A percentile compares a stretch with the other conserved stretches of the same genome.
Conservation (phyloP, 2,329 filamentous ascomycete genomes). For the Raffaelea albimanens region DNA sequence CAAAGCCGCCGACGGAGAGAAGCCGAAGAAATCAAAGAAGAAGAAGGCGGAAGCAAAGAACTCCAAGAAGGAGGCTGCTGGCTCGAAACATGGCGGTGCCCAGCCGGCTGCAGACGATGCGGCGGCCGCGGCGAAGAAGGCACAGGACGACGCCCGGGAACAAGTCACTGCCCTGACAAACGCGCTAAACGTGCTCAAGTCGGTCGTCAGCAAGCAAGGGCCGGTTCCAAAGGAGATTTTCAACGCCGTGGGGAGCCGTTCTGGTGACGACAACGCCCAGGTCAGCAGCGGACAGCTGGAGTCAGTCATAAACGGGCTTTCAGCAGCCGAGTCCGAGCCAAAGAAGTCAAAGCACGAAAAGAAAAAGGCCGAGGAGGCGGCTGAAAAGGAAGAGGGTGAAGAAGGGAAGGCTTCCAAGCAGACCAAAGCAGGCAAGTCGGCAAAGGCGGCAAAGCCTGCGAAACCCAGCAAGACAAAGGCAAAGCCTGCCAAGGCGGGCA, state of each 20-base stretch:
- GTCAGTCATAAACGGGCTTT: no score
- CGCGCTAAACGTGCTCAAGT: slow-evolving; percentile 27
- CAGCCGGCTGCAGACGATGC: neutral
- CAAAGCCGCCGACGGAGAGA: neutral
- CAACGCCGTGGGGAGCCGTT: no score
- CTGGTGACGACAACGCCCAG: no score
- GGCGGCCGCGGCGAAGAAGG: neutral
- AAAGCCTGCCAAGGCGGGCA: neutral
- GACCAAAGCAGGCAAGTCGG: neutral
- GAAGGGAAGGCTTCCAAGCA: slow-evolving; percentile 3
- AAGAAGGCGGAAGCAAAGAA: neutral
- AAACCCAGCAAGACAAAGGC: neutral
- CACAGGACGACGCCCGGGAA: slow-evolving; percentile 1
- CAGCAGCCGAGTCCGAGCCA: no score
- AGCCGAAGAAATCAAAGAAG: neutral
- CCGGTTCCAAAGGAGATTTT: neutral
- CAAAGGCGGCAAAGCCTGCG: neutral
- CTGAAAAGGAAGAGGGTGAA: slow-evolving; percentile 4
- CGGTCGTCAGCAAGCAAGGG: slow-evolving; percentile 24
- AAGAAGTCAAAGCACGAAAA: slow-evolving; percentile 1
- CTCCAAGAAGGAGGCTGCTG: neutral
- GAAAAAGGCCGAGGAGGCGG: neutral
- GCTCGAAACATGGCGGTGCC: neutral
- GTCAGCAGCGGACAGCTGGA: no score
- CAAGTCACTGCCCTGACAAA: slow-evolving; percentile 25